phyloP scores from a whole-genome alignment of 1,284 basidiomycete species.

The Chalciporus sp. region DNA sequence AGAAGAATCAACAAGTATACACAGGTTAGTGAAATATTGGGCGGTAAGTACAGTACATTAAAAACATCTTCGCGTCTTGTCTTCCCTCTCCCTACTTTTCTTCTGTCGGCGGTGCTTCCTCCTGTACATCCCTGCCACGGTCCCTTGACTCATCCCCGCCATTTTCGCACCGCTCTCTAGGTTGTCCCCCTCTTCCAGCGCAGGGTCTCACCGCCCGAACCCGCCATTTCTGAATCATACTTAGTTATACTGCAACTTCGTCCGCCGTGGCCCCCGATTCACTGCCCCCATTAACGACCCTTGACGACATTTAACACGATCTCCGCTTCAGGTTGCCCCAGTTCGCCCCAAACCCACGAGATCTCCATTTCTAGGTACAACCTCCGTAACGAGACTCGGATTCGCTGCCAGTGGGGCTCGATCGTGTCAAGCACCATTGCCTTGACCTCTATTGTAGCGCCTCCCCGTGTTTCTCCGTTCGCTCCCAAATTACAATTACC shows the following conservation, averaged over 20 bases:
- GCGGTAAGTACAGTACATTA: slow-evolving; percentile 19
- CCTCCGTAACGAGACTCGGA: not conserved
- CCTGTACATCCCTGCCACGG: slow-evolving; percentile 7
- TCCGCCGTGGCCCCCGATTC: not conserved
- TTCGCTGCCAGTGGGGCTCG: too few relatives aligned
- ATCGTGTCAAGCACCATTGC: slow-evolving; percentile 1
- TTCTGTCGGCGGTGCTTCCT: slow-evolving; percentile 26
- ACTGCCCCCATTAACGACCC: slow-evolving; percentile 29
- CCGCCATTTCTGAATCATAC: not conserved
- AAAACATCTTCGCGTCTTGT: slow-evolving; percentile 13
- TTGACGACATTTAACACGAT: slow-evolving; percentile 30
- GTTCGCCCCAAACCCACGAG: not conserved
- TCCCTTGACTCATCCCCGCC: not conserved
- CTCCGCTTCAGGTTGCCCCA: not conserved
- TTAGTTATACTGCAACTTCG: not conserved
- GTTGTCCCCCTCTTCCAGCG: slow-evolving; percentile 6
- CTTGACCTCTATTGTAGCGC: slow-evolving; percentile 12
- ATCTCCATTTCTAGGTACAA: not conserved
- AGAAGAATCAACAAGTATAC: slow-evolving; percentile 34
- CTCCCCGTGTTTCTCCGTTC: slow-evolving; percentile 23
- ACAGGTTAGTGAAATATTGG: slow-evolving; percentile 26
- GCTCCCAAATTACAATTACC: slow-evolving; percentile 29
- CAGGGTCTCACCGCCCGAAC: slow-evolving; percentile 9
- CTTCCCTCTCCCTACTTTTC: slow-evolving; percentile 11
- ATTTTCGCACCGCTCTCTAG: slow-evolving; percentile 9